These are phyloP conservation scores for Digitaria exilis DNA, from an alignment of 202 grass and related monocot genomes.

Conservation along the genomic window DNA sequence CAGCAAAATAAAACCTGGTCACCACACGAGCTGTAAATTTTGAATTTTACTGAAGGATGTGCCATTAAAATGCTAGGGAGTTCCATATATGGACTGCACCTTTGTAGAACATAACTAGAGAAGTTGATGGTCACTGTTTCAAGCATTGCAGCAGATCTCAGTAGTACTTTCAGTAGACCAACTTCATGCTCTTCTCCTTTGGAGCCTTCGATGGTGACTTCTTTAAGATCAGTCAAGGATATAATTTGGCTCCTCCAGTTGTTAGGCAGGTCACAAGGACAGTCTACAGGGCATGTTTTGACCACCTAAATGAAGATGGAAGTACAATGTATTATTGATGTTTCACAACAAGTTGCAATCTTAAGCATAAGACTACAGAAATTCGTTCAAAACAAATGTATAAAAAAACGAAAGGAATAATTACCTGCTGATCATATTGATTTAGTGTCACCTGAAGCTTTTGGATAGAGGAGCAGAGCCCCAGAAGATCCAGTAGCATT, in stretches of 20 bases:
- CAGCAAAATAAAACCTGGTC: neutral
- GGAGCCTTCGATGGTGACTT: neutral
- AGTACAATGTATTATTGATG: neutral
- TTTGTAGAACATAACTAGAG: neutral
- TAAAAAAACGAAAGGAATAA: neutral
- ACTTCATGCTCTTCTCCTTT: conserved; percentile 8
- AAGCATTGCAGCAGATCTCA: neutral
- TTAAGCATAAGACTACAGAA: neutral
- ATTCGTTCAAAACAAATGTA: too few relatives aligned
- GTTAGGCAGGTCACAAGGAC: neutral
- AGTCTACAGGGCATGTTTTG: neutral
- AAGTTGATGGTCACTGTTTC: neutral
- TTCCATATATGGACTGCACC: neutral
- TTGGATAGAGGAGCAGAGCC: neutral
- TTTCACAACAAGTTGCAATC: neutral
- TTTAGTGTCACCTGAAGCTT: neutral
- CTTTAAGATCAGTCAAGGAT: neutral
- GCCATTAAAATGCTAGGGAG: neutral
- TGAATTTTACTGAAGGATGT: conserved; percentile 3
- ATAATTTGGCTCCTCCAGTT: neutral
- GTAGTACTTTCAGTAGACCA: conserved; percentile 3
- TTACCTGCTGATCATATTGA: neutral
- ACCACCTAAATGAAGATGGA: neutral
- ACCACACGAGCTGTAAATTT: neutral
- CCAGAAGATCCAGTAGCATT: neutral